A percentile compares a stretch with the other conserved stretches of the same genome.
phyloP scores from a whole-genome alignment of 2,329 filamentous ascomycete species.

The Coniosporium uncinatum region DNA sequence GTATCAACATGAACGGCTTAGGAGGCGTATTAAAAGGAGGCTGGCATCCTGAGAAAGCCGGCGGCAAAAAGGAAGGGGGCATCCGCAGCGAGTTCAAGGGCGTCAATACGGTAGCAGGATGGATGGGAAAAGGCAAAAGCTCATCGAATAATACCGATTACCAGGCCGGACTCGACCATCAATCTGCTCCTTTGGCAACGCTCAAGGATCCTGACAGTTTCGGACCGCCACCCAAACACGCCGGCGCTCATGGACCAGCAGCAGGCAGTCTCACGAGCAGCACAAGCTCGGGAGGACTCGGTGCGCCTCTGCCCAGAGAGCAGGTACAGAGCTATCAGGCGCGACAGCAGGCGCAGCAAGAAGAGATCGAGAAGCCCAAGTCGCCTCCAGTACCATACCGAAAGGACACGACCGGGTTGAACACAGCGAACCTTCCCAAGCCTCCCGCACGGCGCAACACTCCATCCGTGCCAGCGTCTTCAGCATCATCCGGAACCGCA shows the following conservation, averaged over 20 bases:
- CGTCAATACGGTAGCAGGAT: constrained; percentile 51
- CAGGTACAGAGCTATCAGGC: constrained; percentile 18
- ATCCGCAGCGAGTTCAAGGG: constrained; percentile 43
- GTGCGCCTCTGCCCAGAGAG: constrained; percentile 32
- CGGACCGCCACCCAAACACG: constrained; percentile 66
- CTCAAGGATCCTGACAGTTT: constrained; percentile 75
- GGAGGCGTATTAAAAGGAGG: constrained; percentile 38
- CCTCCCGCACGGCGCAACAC: constrained; percentile 54
- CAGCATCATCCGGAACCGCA: constrained; percentile 7
- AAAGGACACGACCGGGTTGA: constrained; percentile 64
- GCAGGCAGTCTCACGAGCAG: constrained; percentile 1
- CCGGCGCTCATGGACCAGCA: background rate
- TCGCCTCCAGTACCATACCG: constrained; percentile 60
- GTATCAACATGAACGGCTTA: constrained; percentile 18
- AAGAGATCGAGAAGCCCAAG: constrained; percentile 23
- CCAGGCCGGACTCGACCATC: constrained; percentile 26
- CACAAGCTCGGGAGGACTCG: constrained; percentile 12
- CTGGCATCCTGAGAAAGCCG: constrained; percentile 36
- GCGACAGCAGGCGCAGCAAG: constrained; percentile 21
- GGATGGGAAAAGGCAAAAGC: constrained; percentile 48
- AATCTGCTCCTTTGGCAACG: constrained; percentile 58
- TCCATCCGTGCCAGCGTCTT: constrained; percentile 14
- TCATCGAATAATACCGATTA: background rate
- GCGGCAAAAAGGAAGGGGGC: constrained; percentile 21
- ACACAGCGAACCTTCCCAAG: constrained; percentile 62